These are phyloP conservation scores for Tolypocladium nubicola DNA, from an alignment of 2,329 filamentous ascomycete genomes.

Conservation along the genomic window DNA sequence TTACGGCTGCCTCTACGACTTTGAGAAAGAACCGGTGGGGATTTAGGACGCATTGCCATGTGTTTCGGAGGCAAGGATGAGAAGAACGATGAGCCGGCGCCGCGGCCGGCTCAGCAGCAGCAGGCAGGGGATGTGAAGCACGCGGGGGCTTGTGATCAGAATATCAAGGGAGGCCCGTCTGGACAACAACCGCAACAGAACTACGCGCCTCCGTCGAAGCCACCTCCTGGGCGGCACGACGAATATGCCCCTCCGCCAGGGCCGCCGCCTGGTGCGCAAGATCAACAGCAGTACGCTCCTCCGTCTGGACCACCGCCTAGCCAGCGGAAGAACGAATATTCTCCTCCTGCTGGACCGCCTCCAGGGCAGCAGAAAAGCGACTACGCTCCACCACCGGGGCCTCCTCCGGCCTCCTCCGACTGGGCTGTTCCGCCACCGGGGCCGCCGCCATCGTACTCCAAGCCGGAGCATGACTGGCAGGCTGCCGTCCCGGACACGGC, in stretches of 20 bases:
- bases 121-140: conserved; percentile 14
- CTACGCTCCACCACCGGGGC: conserved; percentile 18
- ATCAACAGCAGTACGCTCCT: conserved; percentile 16
- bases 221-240: background rate
- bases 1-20: background rate
- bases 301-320: conserved; percentile 22
- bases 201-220: background rate
- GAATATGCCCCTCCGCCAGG: conserved; percentile 16
- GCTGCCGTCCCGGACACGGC: conserved; percentile 60
- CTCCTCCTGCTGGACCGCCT: background rate
- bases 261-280: conserved; percentile 18
- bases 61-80: conserved; percentile 38
- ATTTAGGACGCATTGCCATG: conserved; percentile 20
- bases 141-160: background rate
- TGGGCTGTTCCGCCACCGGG: conserved; percentile 26
- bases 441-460: conserved; percentile 16
- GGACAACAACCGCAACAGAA: background rate
- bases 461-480: conserved; percentile 56
- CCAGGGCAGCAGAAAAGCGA: conserved; percentile 8
- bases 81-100: conserved; percentile 24
- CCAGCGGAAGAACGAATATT: background rate
- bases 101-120: conserved; percentile 23
- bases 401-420: conserved; percentile 14
- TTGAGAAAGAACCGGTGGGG: background rate
- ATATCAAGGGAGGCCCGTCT: background rate